These are phyloP conservation scores for Ogataea naganishii DNA, from an alignment of 805 yeast genomes.

Conservation along the genomic window DNA sequence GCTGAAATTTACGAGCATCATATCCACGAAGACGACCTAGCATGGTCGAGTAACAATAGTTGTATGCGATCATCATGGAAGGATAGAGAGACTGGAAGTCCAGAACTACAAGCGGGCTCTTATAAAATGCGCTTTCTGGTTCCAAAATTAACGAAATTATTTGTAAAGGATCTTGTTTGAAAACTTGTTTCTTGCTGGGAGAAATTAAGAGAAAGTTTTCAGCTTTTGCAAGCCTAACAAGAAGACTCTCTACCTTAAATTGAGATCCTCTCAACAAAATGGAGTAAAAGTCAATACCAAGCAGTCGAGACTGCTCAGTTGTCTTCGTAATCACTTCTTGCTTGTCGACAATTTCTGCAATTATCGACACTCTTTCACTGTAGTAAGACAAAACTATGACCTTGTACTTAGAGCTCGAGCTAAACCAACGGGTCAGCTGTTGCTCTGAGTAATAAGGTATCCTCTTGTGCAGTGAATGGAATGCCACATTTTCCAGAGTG, in stretches of 20 bases:
- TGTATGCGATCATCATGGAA: constrained; percentile 83
- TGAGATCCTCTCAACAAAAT: constrained; percentile 90
- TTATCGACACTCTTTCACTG: constrained; percentile 33
- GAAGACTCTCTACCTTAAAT: constrained; percentile 82
- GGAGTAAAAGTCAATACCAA: constrained; percentile 87
- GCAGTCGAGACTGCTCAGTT: constrained; percentile 73
- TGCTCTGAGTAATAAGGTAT: constrained; percentile 53
- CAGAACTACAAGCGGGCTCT: constrained; percentile 80
- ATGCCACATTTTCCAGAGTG: constrained; percentile 68
- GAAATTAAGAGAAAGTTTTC: constrained; percentile 69
- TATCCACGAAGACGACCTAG: constrained; percentile 54
- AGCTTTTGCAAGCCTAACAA: constrained; percentile 64
- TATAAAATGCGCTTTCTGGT: constrained; percentile 77
- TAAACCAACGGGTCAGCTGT: constrained; percentile 41
- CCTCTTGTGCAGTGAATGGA: constrained; percentile 55
- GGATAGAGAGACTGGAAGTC: constrained; percentile 96
- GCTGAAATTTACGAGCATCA: constrained; percentile 32
- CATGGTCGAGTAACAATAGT: constrained; percentile 74
- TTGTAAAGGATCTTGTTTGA: constrained; percentile 76
- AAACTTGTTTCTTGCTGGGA: constrained; percentile 75
- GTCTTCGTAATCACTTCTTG: constrained; percentile 64
- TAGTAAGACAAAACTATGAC: constrained; percentile 37
- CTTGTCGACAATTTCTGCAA: constrained; percentile 39
- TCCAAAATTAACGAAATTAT: constrained; percentile 90
- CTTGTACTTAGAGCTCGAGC: constrained; percentile 13